A percentile compares a stretch with the other conserved stretches of the same genome.
These are phyloP conservation scores for Calocybe gambosa DNA, from an alignment of 1,284 basidiomycete species.

Conservation along the genomic window DNA sequence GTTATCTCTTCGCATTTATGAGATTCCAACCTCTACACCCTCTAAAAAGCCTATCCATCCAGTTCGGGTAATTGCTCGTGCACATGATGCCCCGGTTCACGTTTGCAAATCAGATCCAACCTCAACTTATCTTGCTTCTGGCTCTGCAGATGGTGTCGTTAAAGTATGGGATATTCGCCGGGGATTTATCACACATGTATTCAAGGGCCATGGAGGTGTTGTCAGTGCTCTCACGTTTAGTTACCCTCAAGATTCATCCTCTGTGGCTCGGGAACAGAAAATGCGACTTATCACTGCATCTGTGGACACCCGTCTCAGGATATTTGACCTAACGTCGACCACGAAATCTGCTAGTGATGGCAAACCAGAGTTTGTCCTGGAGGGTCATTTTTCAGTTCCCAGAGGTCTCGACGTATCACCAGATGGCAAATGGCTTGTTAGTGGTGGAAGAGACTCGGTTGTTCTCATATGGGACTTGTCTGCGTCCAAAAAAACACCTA, in stretches of 20 bases:
- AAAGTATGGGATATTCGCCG: slow-evolving; percentile 93
- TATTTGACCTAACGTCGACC: slow-evolving; percentile 74
- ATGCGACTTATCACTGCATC: slow-evolving; percentile 88
- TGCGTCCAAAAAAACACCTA: slow-evolving; percentile 24
- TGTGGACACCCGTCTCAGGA: slow-evolving; percentile 83
- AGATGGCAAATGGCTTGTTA: slow-evolving; percentile 84
- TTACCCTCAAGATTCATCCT: slow-evolving; percentile 54
- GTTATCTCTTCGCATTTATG: slow-evolving; percentile 63
- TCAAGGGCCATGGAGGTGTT: slow-evolving; percentile 95
- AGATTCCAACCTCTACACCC: slow-evolving; percentile 44
- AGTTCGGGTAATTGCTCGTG: slow-evolving; percentile 70
- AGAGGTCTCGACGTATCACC: slow-evolving; percentile 79
- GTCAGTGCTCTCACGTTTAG: slow-evolving; percentile 87
- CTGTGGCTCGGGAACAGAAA: slow-evolving; percentile 39
- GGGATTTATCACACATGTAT: slow-evolving; percentile 91
- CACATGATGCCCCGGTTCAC: slow-evolving; percentile 92
- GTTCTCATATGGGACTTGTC: slow-evolving; percentile 84
- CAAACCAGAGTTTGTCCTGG: slow-evolving; percentile 74
- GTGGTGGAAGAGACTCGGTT: slow-evolving; percentile 87
- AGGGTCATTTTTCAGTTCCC: slow-evolving; percentile 89
- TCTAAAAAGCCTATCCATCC: slow-evolving; percentile 52
- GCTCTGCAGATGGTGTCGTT: slow-evolving; percentile 91
- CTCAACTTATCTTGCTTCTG: slow-evolving; percentile 88
- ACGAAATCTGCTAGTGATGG: slow-evolving; percentile 41
- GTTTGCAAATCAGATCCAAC: slow-evolving; percentile 84